These are phyloP conservation scores for Tetrapisispora phaffii DNA, from an alignment of 805 yeast species.

Conservation along the genomic window DNA sequence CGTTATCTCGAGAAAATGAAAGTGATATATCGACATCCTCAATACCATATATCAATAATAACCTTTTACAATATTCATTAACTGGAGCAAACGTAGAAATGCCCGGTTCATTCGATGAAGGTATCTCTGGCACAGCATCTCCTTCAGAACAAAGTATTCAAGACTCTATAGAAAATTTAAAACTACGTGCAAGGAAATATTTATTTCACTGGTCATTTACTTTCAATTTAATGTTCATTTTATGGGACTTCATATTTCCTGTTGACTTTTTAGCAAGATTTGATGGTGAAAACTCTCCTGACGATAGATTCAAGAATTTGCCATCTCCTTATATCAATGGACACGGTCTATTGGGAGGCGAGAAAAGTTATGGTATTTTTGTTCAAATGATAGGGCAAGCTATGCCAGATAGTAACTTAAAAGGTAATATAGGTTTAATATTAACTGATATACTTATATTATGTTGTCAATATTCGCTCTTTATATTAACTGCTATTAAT, in stretches of 20 bases:
- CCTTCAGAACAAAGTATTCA: neutral
- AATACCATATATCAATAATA: conserved; percentile 2
- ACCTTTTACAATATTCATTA: neutral
- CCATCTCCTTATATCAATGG: conserved; percentile 24
- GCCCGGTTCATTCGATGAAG: conserved; percentile 17
- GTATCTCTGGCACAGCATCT: neutral
- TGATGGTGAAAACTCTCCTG: conserved; percentile 15
- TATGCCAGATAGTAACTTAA: conserved; percentile 27
- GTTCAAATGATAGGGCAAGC: conserved; percentile 42
- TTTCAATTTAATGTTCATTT: conserved; percentile 14
- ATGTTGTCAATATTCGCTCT: conserved; percentile 18
- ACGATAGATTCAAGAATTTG: conserved; percentile 21
- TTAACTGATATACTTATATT: conserved; percentile 23
- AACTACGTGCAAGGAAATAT: conserved; percentile 15
- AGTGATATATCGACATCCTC: neutral
- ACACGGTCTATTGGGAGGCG: conserved; percentile 22
- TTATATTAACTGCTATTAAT: conserved; percentile 21
- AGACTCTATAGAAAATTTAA: conserved; percentile 5
- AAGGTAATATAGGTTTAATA: conserved; percentile 26
- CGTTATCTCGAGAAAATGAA: neutral
- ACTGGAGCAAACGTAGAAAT: conserved; percentile 7
- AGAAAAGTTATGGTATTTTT: conserved; percentile 31
- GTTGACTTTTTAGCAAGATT: conserved; percentile 31
- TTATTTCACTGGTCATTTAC: conserved; percentile 22
- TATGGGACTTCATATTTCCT: conserved; percentile 19